These are phyloP conservation scores for Hericium coralloides DNA, from an alignment of 768 basidiomycete species.

Conservation along the genomic window DNA sequence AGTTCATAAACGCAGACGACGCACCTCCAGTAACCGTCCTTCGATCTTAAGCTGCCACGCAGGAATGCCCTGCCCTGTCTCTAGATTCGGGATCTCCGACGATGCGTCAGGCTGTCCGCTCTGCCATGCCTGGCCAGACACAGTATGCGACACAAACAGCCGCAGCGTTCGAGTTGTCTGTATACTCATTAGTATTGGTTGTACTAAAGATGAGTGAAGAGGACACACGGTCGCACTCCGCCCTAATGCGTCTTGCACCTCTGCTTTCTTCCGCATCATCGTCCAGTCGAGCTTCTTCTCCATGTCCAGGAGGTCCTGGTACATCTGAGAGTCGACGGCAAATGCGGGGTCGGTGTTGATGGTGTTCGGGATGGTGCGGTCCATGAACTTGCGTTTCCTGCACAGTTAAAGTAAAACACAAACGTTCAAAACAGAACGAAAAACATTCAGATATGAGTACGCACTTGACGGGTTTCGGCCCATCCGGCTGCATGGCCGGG, in stretches of 20 bases:
- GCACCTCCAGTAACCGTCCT: constrained; percentile 74
- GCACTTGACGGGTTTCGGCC: background rate
- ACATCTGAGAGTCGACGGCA: constrained; percentile 77
- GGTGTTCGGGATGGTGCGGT: constrained; percentile 71
- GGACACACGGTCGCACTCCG: constrained; percentile 57
- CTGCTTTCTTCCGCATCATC: constrained; percentile 80
- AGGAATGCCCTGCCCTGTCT: constrained; percentile 83
- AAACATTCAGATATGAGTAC: background rate
- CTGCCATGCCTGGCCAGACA: constrained; percentile 84
- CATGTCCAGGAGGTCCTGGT: constrained; percentile 78
- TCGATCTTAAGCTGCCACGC: constrained; percentile 87
- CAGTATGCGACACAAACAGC: constrained; percentile 82
- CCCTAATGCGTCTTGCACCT: constrained; percentile 83
- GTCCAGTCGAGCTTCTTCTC: constrained; percentile 94
- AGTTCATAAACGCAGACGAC: constrained; percentile 14
- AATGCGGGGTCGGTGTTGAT: constrained; percentile 69
- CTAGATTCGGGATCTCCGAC: constrained; percentile 44
- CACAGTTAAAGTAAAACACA: background rate
- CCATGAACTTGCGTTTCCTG: constrained; percentile 73
- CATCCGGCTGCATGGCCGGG: background rate
- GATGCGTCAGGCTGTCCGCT: constrained; percentile 24
- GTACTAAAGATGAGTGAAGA: background rate
- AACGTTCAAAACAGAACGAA: background rate
- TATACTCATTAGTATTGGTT: background rate
- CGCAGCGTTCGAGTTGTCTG: constrained; percentile 79